A percentile compares a stretch with the other conserved stretches of the same genome.
These are phyloP conservation scores for Straminergon stramineum DNA, from an alignment of 225 moss, liverwort and hornwort species.

Conservation along the genomic window DNA sequence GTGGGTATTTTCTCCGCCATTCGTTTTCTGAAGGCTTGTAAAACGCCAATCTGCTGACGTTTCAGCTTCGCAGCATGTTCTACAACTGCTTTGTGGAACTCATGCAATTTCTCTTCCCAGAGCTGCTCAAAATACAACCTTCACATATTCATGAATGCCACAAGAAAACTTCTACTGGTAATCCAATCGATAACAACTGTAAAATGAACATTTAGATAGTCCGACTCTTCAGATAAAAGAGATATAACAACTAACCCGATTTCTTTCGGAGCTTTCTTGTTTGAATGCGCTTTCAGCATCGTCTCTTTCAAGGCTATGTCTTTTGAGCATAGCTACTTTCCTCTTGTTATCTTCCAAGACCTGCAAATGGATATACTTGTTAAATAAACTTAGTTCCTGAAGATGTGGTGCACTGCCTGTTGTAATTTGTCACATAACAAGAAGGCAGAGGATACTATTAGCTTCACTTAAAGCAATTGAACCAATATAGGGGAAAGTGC, in stretches of 20 bases:
- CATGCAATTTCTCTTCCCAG: conserved; percentile 89
- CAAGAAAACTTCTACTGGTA: neutral
- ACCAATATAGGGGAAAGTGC: neutral
- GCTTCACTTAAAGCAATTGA: neutral
- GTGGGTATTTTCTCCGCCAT: conserved; percentile 76
- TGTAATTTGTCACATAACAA: neutral
- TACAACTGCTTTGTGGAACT: conserved; percentile 90
- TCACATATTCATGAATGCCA: neutral
- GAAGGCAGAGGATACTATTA: neutral
- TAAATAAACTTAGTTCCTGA: neutral
- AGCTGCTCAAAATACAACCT: conserved; percentile 28
- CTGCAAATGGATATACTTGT: conserved; percentile 5
- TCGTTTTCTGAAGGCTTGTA: conserved; percentile 81
- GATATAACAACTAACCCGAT: conserved; percentile 23
- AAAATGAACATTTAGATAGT: neutral
- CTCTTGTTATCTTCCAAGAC: conserved; percentile 88
- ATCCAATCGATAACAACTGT: neutral
- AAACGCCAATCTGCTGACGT: conserved; percentile 79
- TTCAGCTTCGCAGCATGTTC: conserved; percentile 91
- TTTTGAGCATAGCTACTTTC: conserved; percentile 66
- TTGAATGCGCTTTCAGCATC: conserved; percentile 51
- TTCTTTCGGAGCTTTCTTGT: conserved; percentile 58
- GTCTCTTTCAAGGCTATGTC: conserved; percentile 56
- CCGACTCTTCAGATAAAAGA: neutral
- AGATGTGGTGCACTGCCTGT: neutral